Base-by-base conservation (phyloP, 2,329 filamentous ascomycete genomes). In the Ilyonectria mors-panacis region DNA sequence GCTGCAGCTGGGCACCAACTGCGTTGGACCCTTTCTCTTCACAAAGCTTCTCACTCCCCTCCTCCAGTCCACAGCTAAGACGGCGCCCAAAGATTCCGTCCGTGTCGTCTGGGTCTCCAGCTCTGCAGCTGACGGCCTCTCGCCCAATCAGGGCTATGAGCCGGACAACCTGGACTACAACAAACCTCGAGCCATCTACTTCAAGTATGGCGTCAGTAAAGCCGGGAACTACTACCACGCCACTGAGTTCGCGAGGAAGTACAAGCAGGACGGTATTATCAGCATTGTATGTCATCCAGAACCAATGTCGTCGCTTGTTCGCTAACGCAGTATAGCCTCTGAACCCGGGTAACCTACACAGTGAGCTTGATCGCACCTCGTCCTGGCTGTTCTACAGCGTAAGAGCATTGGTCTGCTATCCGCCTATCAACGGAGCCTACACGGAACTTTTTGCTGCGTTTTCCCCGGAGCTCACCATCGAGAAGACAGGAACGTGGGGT, bases 371-470 rank as follows among this genome's bases (percentile, higher is more conserved):
- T 44, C 73, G 73, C 17, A 73, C 66, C 6, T 70, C 73, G 9
- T 28, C 73, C 1, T 74, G 73, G 73, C 72, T 64, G 59, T 23
- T 75, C 15, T 75, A 75, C 55, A 70, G 70, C 48, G 55, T 57
- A 4, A 62, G 73, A 23, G 33, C 59, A 6, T 21, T 71, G 4
- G 68, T 72, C 0, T 73, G 70, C 9, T 75, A 75, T 44, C 59
- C 73, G 10, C 55, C 75, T 3, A 70, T 79, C n/a, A 71, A 81
- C 42, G 85, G 85, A 3, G 85, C 84, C 0, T 86, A 85, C 66
- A 86, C 85, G 0, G 81, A 85, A 71, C 74, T 87, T 1, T 88
- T 81, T 66, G 82, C 84, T 6, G 84, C 79, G 0, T 75, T 85
- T 51, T 82, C 83, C 0, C 78, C 80, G 0, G 81, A 85, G 0